Evolutionary conservation across 1,284 basidiomycete genomes (phyloP), one percentile per base, ranked within the genome.

Genomic region (Sporisorium exsertum): DNA sequence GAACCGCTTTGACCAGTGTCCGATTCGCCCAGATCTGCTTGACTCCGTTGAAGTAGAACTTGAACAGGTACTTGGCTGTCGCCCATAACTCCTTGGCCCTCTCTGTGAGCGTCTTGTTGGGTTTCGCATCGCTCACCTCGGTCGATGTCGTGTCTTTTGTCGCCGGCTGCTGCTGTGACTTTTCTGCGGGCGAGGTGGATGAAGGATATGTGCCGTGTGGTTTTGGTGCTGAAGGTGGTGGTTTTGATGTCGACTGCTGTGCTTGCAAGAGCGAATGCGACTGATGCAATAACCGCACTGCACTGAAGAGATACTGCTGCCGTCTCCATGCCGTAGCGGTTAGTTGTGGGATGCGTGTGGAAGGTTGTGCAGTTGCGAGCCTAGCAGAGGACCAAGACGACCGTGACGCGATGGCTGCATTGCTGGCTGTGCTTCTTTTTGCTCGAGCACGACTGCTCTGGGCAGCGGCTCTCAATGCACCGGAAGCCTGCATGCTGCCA

Each of bases 1-100:
- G 64, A 12, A 83, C 63, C 29, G 59, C 43, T 22, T 66, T 58
- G 5, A 83, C 83, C 1, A 29, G 32, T 1, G 42, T 70, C 2
- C 81, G 77, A 52, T 84, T 81, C n/a, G 71, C 68, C 81, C 79
- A 83, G 47, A 84, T 83, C 62, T 83, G 81, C 65, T 84, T 84
- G 47, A 83, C 74, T n/a, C 83, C 83, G 52, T 81, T 73, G 20
- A 80, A 70, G 76, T 84, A 84, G 68, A 84, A 84, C 42, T 77
- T 78, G 68, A 84, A 83, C 13, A 84, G 77, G 43, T 80, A 83
- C 63, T 83, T 83, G 47, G 81, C 64, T 24, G 77, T 82, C 7
- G 76, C 71, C 79, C 77, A 83, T 7, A 81, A 59, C 35, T 72
- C 68, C 46, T 77, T 77, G 9, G 69, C 74, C 32, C 67, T 45